Evolutionary conservation across 768 basidiomycete genomes (phyloP).

Genomic region (Boletus reticuloceps): DNA sequence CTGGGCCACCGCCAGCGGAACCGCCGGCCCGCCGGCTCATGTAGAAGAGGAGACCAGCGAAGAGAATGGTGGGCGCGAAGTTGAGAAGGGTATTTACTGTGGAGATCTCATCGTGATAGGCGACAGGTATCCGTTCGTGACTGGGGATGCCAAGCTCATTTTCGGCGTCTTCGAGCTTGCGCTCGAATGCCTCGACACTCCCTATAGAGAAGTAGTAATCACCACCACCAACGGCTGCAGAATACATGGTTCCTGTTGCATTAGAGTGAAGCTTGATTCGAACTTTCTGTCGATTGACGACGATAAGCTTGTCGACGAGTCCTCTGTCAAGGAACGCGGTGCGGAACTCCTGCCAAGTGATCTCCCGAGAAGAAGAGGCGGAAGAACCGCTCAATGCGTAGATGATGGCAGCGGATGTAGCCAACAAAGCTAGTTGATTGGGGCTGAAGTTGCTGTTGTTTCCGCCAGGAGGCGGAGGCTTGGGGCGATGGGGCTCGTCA

Average conservation of each 20-base stretch:
- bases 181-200: slow-evolving; percentile 94
- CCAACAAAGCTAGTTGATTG: slow-evolving; percentile 57
- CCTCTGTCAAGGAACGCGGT: slow-evolving; percentile 96
- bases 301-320: slow-evolving; percentile 88
- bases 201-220: slow-evolving; percentile 97
- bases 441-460: slow-evolving; percentile 51
- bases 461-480: slow-evolving; percentile 47
- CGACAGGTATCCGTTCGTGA: slow-evolving; percentile 92
- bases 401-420: slow-evolving; percentile 58
- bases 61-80: slow-evolving; percentile 92
- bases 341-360: slow-evolving; percentile 99
- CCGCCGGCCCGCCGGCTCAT: slow-evolving; percentile 71
- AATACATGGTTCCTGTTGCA: slow-evolving; percentile 77
- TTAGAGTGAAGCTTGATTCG: slow-evolving; percentile 93
- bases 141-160: slow-evolving; percentile 88
- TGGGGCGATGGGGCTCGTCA: slow-evolving; percentile 35
- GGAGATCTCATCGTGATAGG: slow-evolving; percentile 94
- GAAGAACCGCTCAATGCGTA: slow-evolving; percentile 54
- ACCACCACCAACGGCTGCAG: slow-evolving; percentile 49
- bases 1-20: slow-evolving; percentile 60
- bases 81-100: slow-evolving; percentile 77
- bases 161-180: slow-evolving; percentile 93
- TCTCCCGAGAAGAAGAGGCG: slow-evolving; percentile 69
- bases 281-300: slow-evolving; percentile 87
- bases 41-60: slow-evolving; percentile 88